Evolutionary conservation across 1,284 basidiomycete species (phyloP), one percentile per base, ranked within the genome.

Genomic region (Malassezia caprae): DNA sequence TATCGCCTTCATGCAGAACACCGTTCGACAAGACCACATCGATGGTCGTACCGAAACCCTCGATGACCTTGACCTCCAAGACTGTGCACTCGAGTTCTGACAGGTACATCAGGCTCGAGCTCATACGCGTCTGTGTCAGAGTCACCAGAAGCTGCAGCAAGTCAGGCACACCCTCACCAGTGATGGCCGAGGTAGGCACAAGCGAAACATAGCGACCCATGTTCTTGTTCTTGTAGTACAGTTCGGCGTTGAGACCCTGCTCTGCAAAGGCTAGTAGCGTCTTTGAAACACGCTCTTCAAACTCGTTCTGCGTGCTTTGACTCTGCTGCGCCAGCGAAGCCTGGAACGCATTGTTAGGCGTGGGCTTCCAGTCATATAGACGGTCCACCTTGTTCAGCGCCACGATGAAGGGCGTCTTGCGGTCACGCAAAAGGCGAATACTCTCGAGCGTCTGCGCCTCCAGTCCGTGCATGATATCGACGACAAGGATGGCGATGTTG

Each of bases 351-450:
- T 85, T 86, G 77, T 98, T 86, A 8, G 90, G 88, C 30, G 83
- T 93, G 7, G 89, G 76, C 68, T 89, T 80, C 94, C 94, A 99
- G 58, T 87, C 87, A 74, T 94, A 96, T 74, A 96, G 83, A 79
- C 94, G 88, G 80, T 98, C 93, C 73, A 98, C 93, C 88, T 99
- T 98, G 80, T 99, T 99, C 58, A 99, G 80, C 3, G 94, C 94
- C 46, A 99, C 94, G 59, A 99, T 96, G 80, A 99, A 99, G 0
- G 94, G 94, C 4, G 94, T 96, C 78, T 96, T 96, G 63, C 86
- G 84, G 75, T 96, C 89, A 65, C 88, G 82, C 48, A 99, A 81
- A 56, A 99, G 78, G 47, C 91, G 86, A 44, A 99, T 82, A 8
- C 91, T 96, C 77, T 99, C 94, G 53, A 98, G 79, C 0, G 94